Base-by-base conservation (phyloP, 768 basidiomycete species). In the Tricholoma matsutake region DNA sequence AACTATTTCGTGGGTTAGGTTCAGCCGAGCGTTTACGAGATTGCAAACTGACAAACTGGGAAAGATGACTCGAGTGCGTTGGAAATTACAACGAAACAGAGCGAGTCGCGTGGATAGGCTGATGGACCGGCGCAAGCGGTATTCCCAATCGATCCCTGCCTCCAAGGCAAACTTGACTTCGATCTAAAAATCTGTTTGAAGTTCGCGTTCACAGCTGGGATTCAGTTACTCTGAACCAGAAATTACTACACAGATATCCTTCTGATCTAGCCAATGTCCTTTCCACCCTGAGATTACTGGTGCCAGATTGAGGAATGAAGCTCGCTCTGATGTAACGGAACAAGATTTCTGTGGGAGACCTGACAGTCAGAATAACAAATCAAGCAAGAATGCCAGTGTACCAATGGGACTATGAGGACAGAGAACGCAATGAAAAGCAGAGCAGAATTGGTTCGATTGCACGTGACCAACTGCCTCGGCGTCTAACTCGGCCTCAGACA, bases 41-140 rank as follows among this genome's bases (percentile, higher is more conserved):
- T 31, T 25, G 10, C 6, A 52, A 32, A 59, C 57, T 54, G 54
- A 64, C 60, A 49, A 34, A 64, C 57, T 28, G 25, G 54, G 60
- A 47, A 57, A 56, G 28, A 56, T 64, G 63, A 64, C 63, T 64
- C 60, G 13, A 56, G 29, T 25, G 37, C 43, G 25, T 41, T 25
- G 25, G 58, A 34, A 25, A 51, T 31, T 34, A 53, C 54, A 59
- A 35, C 35, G 51, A 47, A 35, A 59, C 10, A n/a, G 34, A 47
- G 16, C 20, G 56, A 13, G 18, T 57, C 56, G 29, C 29, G 41
- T 57, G 56, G 56, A 32, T 18, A 22, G 41, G 47, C 25, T 57
- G 22, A 29, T 43, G 14, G 20, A 43, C 28, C n/a, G 29, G 34
- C 31, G 41, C 16, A 52, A 35, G 56, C 25, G 31, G 55, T 28